Percentiles rank a stretch among this genome's conserved stretches.
Evolutionary conservation across 179 eudicot species (phyloP).

Genomic region (Corrigiola litoralis): DNA sequence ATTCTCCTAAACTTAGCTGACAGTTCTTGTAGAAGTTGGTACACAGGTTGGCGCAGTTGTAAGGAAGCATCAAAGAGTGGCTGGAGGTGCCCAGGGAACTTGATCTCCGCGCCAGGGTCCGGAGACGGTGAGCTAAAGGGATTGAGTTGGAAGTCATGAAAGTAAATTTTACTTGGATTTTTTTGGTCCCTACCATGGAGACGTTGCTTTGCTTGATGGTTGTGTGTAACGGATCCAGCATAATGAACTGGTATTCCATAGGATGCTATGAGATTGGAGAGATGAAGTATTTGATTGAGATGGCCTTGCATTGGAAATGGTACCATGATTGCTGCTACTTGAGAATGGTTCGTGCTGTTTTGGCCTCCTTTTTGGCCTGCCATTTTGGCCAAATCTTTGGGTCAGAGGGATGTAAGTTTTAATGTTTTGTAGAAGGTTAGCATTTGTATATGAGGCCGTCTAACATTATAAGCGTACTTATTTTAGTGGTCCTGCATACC

Average conservation of each 20-base stretch:
- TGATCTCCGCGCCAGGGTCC: conserved; percentile 14
- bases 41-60: conserved; percentile 40
- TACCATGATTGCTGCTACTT: conserved; percentile 41
- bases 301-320: conserved; percentile 67
- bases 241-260: conserved; percentile 43
- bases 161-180: conserved; percentile 22
- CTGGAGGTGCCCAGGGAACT: conserved; percentile 53
- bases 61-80: conserved; percentile 39
- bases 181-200: conserved; percentile 31
- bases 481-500: not conserved
- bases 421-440: not conserved
- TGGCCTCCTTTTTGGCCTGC: not conserved
- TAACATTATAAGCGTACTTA: not conserved
- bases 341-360: not conserved
- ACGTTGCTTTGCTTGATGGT: conserved; percentile 48
- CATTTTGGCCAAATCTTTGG: not conserved
- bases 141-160: conserved; percentile 45
- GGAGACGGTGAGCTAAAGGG: no score
- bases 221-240: conserved; percentile 36
- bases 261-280: conserved; percentile 49
- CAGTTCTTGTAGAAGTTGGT: conserved; percentile 20
- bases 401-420: not conserved
- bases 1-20: conserved; percentile 29
- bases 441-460: conserved; percentile 10
- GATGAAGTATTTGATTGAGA: conserved; percentile 64